A percentile compares a stretch with the other conserved stretches of the same genome.
These are phyloP conservation scores for Talaromyces thailandensis DNA, from an alignment of 495 filamentous ascomycete species.

Conservation along the genomic window DNA sequence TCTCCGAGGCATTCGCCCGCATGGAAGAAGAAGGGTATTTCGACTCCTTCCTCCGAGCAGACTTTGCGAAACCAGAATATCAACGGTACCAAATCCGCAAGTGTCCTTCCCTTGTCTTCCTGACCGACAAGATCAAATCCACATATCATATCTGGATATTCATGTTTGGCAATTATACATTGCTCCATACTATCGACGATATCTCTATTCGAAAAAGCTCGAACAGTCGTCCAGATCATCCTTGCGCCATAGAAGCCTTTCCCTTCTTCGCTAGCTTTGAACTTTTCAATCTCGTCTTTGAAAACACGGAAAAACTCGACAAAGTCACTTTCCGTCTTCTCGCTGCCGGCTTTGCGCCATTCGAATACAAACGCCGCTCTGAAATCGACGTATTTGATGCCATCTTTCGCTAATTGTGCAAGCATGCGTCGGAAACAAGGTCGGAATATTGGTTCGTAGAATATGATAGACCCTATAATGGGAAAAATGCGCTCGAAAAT, in stretches of 20 bases:
- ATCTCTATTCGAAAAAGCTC: slow-evolving; percentile 48
- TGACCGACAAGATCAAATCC: slow-evolving; percentile 87
- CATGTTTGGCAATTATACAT: slow-evolving; percentile 70
- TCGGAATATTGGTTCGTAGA: slow-evolving; percentile 88
- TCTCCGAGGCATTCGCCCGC: slow-evolving; percentile 80
- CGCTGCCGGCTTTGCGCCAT: slow-evolving; percentile 50
- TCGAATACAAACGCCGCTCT: slow-evolving; percentile 51
- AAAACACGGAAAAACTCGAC: slow-evolving; percentile 59
- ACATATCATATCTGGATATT: slow-evolving; percentile 70
- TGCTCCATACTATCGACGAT: slow-evolving; percentile 75
- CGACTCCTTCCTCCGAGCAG: slow-evolving; percentile 66
- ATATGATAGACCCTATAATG: slow-evolving; percentile 61
- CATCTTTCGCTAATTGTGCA: slow-evolving; percentile 59
- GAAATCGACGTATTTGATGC: slow-evolving; percentile 71
- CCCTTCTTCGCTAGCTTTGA: slow-evolving; percentile 62
- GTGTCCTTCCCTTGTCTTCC: slow-evolving; percentile 68
- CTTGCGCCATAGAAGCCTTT: slow-evolving; percentile 73
- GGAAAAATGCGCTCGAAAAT: slow-evolving; percentile 66
- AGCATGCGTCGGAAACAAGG: slow-evolving; percentile 61
- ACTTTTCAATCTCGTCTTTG: slow-evolving; percentile 69
- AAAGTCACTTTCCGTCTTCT: slow-evolving; percentile 52
- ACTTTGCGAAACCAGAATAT: slow-evolving; percentile 88
- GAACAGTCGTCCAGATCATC: slow-evolving; percentile 78
- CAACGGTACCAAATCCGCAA: slow-evolving; percentile 69
- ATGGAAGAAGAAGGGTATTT: slow-evolving; percentile 95